Base-by-base conservation (phyloP, 768 basidiomycete genomes). In the Suillus variegatus region DNA sequence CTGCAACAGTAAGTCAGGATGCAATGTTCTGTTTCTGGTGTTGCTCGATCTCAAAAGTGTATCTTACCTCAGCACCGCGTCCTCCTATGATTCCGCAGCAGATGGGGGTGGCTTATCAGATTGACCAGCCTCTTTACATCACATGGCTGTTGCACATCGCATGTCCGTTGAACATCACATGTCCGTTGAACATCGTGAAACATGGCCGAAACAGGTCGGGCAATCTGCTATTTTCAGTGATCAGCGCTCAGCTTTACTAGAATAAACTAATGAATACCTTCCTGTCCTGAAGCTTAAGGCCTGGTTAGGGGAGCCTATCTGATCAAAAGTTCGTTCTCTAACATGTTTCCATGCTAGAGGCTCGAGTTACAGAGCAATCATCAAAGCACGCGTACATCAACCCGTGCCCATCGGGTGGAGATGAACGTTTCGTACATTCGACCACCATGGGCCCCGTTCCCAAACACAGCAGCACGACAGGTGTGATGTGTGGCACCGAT, bases 1-100 rank as follows among this genome's bases (percentile, higher is more conserved):
- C 85, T 85, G 63, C 32, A 67, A 20, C 9, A 52, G n/a, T 51
- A 18, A 64, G 61, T 14, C 47, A 41, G 47, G 46, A 32, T 32
- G 32, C 32, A 6, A 32, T 32, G 32, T 32, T 32, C 32, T 32
- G 32, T 32, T 32, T 32, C 32, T 32, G 32, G 32, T 32, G 6
- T 32, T 32, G 32, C 32, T 32, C 32, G 25, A 51, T 51, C 49
- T 28, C 25, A 6, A 32, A 25, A 25, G 49, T 25, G 25, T 51
- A 25, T 51, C 49, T 32, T 18, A 35, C 18, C 32, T 55, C 32
- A 12, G 25, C 25, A 7, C 32, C 5, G 32, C 16, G 32, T 20
- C 28, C 5, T 35, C 10, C 18, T 20, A n/a, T 5, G 10, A 55
- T 20, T 32, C 32, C 32, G 10, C 52, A 54, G 52, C 32, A 32